Percentiles rank a stretch among this genome's conserved stretches.
Evolutionary conservation across 495 filamentous ascomycete genomes (phyloP).

Genomic region (Aspergillus campestris): DNA sequence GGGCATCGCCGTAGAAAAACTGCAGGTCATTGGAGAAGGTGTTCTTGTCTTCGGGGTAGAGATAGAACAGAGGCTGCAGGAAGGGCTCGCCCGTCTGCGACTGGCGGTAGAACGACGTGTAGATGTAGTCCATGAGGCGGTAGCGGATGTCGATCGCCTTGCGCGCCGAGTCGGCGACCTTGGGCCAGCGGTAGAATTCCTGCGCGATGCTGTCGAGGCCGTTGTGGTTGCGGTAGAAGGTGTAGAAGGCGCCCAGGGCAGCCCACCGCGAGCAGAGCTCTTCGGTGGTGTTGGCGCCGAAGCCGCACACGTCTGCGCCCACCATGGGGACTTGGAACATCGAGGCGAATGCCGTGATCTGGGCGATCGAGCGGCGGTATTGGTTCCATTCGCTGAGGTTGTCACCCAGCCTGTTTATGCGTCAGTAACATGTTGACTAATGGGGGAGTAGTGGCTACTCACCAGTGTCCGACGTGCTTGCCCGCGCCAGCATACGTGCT

Average conservation of each 20-base stretch:
- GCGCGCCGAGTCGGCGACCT: conserved; percentile 54
- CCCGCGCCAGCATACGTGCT: conserved; percentile 80
- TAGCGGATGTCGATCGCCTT: conserved; percentile 72
- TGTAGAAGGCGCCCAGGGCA: conserved; percentile 67
- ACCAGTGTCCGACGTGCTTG: conserved; percentile 72
- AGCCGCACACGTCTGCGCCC: conserved; percentile 78
- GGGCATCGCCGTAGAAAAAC: conserved; percentile 63
- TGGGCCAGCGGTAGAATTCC: conserved; percentile 71
- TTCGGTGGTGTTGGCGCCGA: conserved; percentile 61
- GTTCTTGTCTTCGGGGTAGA: conserved; percentile 59
- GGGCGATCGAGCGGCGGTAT: conserved; percentile 60
- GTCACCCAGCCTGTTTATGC: conserved; percentile 54
- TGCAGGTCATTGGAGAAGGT: conserved; percentile 55
- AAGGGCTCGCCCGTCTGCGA: conserved; percentile 59
- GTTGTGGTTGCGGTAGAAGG: conserved; percentile 83
- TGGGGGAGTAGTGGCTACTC: not conserved
- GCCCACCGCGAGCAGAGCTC: conserved; percentile 80
- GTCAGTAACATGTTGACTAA: not conserved
- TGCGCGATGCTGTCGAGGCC: conserved; percentile 43
- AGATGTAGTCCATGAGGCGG: conserved; percentile 71
- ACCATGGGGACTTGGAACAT: conserved; percentile 86
- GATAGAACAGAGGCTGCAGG: conserved; percentile 61
- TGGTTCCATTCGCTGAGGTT: conserved; percentile 67
- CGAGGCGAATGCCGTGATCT: conserved; percentile 64
- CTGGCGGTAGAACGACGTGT: conserved; percentile 64